A percentile compares a stretch with the other conserved stretches of the same genome.
Evolutionary conservation across 1,284 basidiomycete species (phyloP).

Genomic region (Leucoagaricus sp.): DNA sequence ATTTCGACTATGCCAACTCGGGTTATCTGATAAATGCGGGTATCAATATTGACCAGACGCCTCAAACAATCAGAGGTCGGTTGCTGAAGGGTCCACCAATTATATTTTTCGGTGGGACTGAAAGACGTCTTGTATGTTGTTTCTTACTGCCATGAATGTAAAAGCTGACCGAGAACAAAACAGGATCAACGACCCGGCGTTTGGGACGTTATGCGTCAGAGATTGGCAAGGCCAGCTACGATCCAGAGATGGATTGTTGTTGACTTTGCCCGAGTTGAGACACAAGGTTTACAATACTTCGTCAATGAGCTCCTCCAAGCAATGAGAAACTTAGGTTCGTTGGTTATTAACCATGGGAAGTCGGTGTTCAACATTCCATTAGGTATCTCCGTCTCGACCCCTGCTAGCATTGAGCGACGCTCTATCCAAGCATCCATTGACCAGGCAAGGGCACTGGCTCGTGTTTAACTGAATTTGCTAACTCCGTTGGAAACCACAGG

Average conservation of each 20-base stretch:
- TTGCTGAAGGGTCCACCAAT: slow-evolving; percentile 31
- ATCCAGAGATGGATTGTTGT: slow-evolving; percentile 34
- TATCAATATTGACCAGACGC: slow-evolving; percentile 25
- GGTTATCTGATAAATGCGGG: slow-evolving; percentile 33
- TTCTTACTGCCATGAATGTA: not conserved
- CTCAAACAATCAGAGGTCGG: slow-evolving; percentile 30
- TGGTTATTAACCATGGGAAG: not conserved
- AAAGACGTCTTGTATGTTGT: slow-evolving; percentile 1
- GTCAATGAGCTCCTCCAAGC: slow-evolving; percentile 23
- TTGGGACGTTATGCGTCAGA: slow-evolving; percentile 39
- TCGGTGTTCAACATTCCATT: not conserved
- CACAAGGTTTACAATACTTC: slow-evolving; percentile 21
- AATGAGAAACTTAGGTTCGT: slow-evolving; percentile 31
- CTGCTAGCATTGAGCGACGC: not conserved
- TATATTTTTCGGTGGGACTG: slow-evolving; percentile 19
- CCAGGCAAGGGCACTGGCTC: not conserved
- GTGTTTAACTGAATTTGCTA: not conserved
- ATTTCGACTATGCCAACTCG: slow-evolving; percentile 33
- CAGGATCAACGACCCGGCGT: slow-evolving; percentile 24
- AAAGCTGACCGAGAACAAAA: too few species aligned
- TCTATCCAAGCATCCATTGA: not conserved
- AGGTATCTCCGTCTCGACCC: not conserved
- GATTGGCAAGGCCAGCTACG: slow-evolving; percentile 27
- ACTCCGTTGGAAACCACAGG: not conserved
- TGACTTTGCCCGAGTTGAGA: slow-evolving; percentile 26